Evolutionary conservation across 495 filamentous ascomycete genomes (phyloP), one percentile per base, ranked within the genome.

Genomic region (Monascus purpureus): DNA sequence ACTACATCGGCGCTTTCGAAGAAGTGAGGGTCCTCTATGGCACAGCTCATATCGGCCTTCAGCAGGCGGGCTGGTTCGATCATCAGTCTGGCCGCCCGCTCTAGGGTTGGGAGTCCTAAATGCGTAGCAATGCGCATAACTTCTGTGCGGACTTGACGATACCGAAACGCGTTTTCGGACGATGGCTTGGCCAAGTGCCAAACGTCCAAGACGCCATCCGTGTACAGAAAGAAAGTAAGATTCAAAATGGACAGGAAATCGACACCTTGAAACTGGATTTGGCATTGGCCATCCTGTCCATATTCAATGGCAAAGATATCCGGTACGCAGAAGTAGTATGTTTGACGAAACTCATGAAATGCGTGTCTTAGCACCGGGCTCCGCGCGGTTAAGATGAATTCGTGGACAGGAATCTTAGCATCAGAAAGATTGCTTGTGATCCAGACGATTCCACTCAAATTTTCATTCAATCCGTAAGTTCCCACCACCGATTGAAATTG

Each of bases 241-340:
- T 93, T 87, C 42, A 92, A 57, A 13, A 93, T 39, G 2, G 81
- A 73, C 29, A 90, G 49, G 27, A 84, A 66, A 45, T 93, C 85
- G 14, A 85, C 37, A 7, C 67, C 75, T 25, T 69, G 59, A 13
- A 93, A 72, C 11, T 63, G 53, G 6, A 88, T 47, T 8, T 74
- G 43, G 1, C 52, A 49, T 16, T 59, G 55, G 8, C 67, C 70
- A 12, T 69, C 53, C 3, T 55, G 50, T 17, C 57, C 55, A 30
- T 67, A 53, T 25, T 63, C 60, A 18, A 88, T 68, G 1, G 60
- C 65, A 19, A 86, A 53, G 8, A 78, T 23, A 23, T 86, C 83
- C 12, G 65, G 55, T 8, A 68, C 45, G 4, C 57, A 57, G 32
- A 49, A 59, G 39, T 51, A 59, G n/a, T 61, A 57, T 4, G 46